A percentile compares a stretch with the other conserved stretches of the same genome.
Conservation (phyloP, 169 alveolate species). For the Eimeria brunetti region DNA sequence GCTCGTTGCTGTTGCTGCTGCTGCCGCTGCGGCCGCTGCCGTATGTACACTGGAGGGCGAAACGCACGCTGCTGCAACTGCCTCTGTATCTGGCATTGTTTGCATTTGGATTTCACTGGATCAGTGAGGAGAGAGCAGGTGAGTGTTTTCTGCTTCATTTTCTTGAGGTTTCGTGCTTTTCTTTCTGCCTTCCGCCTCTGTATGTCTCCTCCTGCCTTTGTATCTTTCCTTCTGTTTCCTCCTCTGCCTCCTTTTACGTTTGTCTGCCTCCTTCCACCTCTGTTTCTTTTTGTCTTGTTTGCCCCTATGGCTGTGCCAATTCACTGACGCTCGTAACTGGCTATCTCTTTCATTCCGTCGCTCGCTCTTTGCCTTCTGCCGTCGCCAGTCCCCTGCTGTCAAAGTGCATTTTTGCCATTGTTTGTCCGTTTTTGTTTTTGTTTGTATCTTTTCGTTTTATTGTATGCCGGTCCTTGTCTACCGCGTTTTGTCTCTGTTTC, state of each 20-base stretch:
- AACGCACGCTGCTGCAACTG: conserved; percentile 36
- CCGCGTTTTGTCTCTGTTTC: too few relatives aligned
- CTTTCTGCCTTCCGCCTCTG: neutral
- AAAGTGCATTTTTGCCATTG: neutral
- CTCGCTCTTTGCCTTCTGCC: neutral
- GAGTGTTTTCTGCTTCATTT: neutral
- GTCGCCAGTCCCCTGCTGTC: neutral
- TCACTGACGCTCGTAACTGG: too few relatives aligned
- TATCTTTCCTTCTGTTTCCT: neutral
- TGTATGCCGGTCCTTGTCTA: neutral
- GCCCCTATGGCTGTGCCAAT: neutral
- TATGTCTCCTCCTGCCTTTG: neutral
- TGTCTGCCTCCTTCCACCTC: neutral
- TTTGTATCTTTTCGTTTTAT: neutral
- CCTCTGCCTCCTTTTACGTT: neutral
- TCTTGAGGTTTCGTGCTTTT: neutral
- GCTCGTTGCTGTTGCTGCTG: conserved; percentile 43
- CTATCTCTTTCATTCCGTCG: neutral
- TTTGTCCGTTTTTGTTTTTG: neutral
- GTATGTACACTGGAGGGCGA: conserved; percentile 47
- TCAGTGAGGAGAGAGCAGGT: conserved; percentile 70
- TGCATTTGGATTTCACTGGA: conserved; percentile 50
- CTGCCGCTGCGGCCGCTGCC: conserved; percentile 53
- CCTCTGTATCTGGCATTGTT: conserved; percentile 50
- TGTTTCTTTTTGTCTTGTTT: neutral